phyloP scores from a whole-genome alignment of 2,329 filamentous ascomycete species.

The Diaporthe sp. region DNA sequence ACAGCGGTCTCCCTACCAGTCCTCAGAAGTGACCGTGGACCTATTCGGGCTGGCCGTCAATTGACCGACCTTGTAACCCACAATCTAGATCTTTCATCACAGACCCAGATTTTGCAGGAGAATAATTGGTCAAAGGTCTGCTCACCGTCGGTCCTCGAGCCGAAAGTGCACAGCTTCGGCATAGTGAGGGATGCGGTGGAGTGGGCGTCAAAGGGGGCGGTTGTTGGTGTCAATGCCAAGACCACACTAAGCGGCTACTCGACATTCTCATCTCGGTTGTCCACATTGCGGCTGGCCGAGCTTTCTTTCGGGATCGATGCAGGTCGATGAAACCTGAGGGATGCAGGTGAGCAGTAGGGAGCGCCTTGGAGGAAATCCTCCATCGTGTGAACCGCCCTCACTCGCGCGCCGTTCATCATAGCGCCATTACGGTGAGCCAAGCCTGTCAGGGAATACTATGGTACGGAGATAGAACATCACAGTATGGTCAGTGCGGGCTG shows the following conservation, averaged over 20 bases:
- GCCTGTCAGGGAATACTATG: slow-evolving; percentile 2
- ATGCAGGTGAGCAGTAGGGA: slow-evolving; percentile 16
- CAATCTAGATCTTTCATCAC: slow-evolving; percentile 20
- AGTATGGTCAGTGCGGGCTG: slow-evolving; percentile 6
- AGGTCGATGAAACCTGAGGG: slow-evolving; percentile 14
- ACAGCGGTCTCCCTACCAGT: slow-evolving; percentile 17
- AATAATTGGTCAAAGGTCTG: background rate
- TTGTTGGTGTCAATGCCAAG: slow-evolving; percentile 16
- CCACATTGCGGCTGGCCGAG: slow-evolving; percentile 27
- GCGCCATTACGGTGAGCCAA: slow-evolving; percentile 23
- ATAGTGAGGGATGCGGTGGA: background rate
- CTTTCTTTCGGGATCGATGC: slow-evolving; percentile 19
- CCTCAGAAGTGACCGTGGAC: background rate
- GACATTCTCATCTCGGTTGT: slow-evolving; percentile 28
- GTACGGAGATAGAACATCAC: background rate
- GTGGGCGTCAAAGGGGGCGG: slow-evolving; percentile 19
- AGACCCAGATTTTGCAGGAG: slow-evolving; percentile 8
- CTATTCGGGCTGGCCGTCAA: slow-evolving; percentile 18
- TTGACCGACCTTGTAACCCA: slow-evolving; percentile 22
- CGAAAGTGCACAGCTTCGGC: slow-evolving; percentile 6
- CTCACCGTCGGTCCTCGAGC: slow-evolving; percentile 6
- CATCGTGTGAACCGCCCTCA: slow-evolving; percentile 7
- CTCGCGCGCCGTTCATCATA: background rate
- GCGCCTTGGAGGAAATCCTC: background rate
- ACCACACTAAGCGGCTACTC: slow-evolving; percentile 13